Conservation (phyloP, 2,329 filamentous ascomycete species). For the Nothomitra cinnamomea region DNA sequence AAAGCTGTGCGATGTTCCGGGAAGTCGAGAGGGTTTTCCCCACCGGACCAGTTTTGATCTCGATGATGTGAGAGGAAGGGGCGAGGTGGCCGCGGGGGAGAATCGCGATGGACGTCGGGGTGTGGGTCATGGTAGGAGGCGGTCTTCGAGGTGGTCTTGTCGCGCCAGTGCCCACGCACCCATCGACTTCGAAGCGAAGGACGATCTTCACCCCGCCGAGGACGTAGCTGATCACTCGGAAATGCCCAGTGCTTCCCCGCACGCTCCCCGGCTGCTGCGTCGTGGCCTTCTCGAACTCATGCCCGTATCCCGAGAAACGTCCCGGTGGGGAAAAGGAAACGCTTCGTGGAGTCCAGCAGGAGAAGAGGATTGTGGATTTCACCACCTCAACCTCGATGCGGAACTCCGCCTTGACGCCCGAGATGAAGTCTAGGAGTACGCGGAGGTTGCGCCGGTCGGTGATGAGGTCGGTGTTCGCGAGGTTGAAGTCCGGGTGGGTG, state of each 20-base stretch:
- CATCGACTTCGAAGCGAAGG: conserved; percentile 8
- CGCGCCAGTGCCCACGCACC: no score
- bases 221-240: conserved; percentile 5
- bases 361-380: conserved; percentile 6
- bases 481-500: conserved; percentile 3
- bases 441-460: conserved; percentile 9
- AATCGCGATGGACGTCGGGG: neutral
- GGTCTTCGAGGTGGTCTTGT: neutral
- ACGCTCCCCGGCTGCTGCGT: neutral
- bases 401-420: conserved; percentile 2
- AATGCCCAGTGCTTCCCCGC: conserved; percentile 4
- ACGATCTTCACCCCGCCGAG: conserved; percentile 8
- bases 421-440: conserved; percentile 5
- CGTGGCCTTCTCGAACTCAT: conserved; percentile 7
- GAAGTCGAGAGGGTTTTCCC: neutral
- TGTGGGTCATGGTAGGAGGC: neutral
- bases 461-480: conserved; percentile 5
- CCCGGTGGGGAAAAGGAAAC: neutral
- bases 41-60: neutral
- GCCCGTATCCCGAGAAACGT: conserved; percentile 7
- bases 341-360: neutral
- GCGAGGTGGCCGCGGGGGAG: neutral
- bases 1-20: conserved; percentile 5
- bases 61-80: neutral
- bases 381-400: conserved; percentile 7